A percentile compares a stretch with the other conserved stretches of the same genome.
phyloP scores from a whole-genome alignment of 1,284 basidiomycete genomes.

The Stereum hirsutum region DNA sequence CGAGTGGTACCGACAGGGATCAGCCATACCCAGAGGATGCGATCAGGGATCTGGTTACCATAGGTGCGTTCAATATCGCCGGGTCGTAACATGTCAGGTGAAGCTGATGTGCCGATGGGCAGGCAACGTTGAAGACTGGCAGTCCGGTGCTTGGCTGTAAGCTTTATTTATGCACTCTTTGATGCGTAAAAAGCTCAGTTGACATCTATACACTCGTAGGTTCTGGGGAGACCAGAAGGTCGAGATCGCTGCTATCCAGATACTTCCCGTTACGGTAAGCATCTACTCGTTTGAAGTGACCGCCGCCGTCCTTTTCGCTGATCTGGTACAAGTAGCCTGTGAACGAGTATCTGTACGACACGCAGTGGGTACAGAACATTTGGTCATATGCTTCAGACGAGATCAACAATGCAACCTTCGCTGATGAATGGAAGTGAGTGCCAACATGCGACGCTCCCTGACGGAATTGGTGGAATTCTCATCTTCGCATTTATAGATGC shows the following conservation, averaged over 20 bases:
- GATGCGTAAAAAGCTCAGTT: not conserved
- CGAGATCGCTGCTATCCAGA: constrained; percentile 26
- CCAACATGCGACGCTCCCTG: no score
- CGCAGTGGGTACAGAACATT: constrained; percentile 20
- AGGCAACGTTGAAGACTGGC: constrained; percentile 26
- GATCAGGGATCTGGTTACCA: constrained; percentile 21
- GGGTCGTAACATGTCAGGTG: no score
- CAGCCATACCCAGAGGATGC: constrained; percentile 25
- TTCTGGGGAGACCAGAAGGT: constrained; percentile 25
- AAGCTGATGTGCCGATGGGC: no score
- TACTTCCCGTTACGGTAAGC: constrained; percentile 25
- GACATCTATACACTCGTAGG: no score
- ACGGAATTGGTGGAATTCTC: no score
- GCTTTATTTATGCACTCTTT: not conserved
- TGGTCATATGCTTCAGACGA: constrained; percentile 20
- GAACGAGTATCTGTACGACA: constrained; percentile 25
- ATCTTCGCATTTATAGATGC: no score
- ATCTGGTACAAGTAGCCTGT: no score
- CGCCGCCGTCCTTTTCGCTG: no score
- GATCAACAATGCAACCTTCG: constrained; percentile 18
- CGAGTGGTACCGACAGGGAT: constrained; percentile 19
- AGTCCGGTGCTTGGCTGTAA: constrained; percentile 24
- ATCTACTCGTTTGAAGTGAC: no score
- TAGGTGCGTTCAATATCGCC: no score
- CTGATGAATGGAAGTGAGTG: constrained; percentile 27